phyloP scores from a whole-genome alignment of 2,329 filamentous ascomycete species.

The Exophiala mesophila region DNA sequence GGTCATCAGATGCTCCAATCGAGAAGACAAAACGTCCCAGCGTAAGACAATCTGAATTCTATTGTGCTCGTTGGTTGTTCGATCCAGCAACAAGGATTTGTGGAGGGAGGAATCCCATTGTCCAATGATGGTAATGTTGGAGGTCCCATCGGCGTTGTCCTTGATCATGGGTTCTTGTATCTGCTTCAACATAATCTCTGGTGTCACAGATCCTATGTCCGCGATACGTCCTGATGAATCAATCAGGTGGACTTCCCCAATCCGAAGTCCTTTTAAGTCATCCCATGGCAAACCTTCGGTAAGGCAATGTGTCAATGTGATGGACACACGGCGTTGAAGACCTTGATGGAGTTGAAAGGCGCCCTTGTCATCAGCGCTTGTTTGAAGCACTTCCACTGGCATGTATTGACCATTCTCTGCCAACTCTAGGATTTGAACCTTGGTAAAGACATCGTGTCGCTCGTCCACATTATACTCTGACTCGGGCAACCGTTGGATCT shows the following conservation, averaged over 20 bases:
- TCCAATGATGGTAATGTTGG: slow-evolving; percentile 76
- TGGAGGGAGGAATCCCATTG: slow-evolving; percentile 98
- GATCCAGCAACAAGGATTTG: slow-evolving; percentile 85
- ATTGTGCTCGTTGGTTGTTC: slow-evolving; percentile 87
- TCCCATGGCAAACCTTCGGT: slow-evolving; percentile 86
- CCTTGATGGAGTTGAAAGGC: slow-evolving; percentile 95
- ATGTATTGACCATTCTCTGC: slow-evolving; percentile 86
- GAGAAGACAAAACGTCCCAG: slow-evolving; percentile 81
- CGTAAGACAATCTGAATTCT: slow-evolving; percentile 80
- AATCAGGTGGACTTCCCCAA: slow-evolving; percentile 76
- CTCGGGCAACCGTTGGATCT: slow-evolving; percentile 70
- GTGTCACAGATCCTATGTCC: slow-evolving; percentile 66
- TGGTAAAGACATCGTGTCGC: slow-evolving; percentile 84
- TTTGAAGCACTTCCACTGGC: slow-evolving; percentile 88
- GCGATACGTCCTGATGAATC: slow-evolving; percentile 81
- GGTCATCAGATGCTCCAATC: slow-evolving; percentile 79
- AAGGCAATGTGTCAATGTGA: slow-evolving; percentile 87
- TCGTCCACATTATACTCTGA: slow-evolving; percentile 91
- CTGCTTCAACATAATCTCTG: slow-evolving; percentile 72
- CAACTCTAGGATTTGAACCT: slow-evolving; percentile 84
- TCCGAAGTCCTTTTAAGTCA: slow-evolving; percentile 68
- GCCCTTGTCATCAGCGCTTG: slow-evolving; percentile 74
- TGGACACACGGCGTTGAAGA: slow-evolving; percentile 77
- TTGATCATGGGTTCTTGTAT: slow-evolving; percentile 73
- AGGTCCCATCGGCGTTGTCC: slow-evolving; percentile 84